Evolutionary conservation across 208 protist genomes (phyloP), one percentile per base, ranked within the genome.

Genomic region (Leptomonas seymouri): DNA sequence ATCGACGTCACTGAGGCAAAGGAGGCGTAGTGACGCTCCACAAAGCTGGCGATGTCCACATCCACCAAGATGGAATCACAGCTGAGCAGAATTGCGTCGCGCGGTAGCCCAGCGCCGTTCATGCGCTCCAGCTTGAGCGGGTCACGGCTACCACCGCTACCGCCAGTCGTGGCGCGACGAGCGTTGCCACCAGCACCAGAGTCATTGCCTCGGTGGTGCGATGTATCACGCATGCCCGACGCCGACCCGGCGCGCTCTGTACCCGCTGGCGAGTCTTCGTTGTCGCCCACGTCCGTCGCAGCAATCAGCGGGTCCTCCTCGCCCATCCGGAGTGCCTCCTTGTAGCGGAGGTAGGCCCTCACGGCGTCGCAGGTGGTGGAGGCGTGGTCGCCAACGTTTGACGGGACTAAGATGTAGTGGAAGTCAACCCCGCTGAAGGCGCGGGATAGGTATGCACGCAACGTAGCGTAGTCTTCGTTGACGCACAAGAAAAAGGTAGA

Each of bases 21-120:
- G 25, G 85, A 87, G 64, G 55, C 74, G 74, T 96, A 96, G 60
- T 93, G 93, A 28, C 80, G 80, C 59, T 78, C 67, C 58, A 94
- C 88, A 62, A 94, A 91, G 41, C 61, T 74, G 45, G 84, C 80
- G 20, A 93, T 39, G 66, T 94, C 80, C 9, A 96, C 82, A 25
- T 87, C 83, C 3, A 90, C 85, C 18, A 96, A 74, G 46, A 96
- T 74, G 14, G 88, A 91, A 51, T 96, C 91, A 70, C 87, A 87
- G 77, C 84, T 93, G 18, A 94, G 77, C 39, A 96, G 61, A 11
- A 96, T 50, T 20, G 81, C 86, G 59, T 96, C 91, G 23, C 91
- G 83, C 39, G 62, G 76, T 48, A 87, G 51, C 18, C 71, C 76
- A 21, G 78, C 76, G 64, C 83, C 74, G 48, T 62, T 76, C 30